A percentile compares a stretch with the other conserved stretches of the same genome.
phyloP scores from a whole-genome alignment of 2,329 filamentous ascomycete species.

The Pestalotiopsis fici region DNA sequence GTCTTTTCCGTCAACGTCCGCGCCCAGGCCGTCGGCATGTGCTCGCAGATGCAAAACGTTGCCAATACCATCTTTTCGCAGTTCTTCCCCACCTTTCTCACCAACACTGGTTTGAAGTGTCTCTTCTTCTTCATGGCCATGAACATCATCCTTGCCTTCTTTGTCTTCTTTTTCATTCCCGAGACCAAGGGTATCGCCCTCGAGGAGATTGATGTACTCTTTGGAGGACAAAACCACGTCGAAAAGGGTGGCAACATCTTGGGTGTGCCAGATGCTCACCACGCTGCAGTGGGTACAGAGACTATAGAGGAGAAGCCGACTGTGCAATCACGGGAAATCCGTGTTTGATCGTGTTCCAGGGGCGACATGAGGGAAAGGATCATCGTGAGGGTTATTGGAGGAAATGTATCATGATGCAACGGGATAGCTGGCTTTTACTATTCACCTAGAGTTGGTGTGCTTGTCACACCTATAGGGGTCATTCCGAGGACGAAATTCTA shows the following conservation, averaged over 20 bases:
- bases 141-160: conserved; percentile 48
- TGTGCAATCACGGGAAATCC: not conserved
- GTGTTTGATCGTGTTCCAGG: no score
- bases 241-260: conserved; percentile 44
- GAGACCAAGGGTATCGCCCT: conserved; percentile 52
- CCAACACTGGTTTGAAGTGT: conserved; percentile 49
- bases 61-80: conserved; percentile 70
- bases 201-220: conserved; percentile 58
- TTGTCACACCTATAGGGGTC: no score
- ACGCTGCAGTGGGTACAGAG: not conserved
- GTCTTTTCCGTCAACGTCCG: conserved; percentile 74
- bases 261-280: not conserved
- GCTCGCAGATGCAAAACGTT: conserved; percentile 60
- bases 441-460: no score
- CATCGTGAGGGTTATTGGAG: no score
- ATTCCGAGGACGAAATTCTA: not conserved
- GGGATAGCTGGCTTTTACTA: no score
- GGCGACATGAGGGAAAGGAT: no score
- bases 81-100: conserved; percentile 69
- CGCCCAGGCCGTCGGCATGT: conserved; percentile 71
- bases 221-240: conserved; percentile 57
- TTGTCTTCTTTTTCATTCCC: conserved; percentile 52
- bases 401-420: no score
- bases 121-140: conserved; percentile 42
- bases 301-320: not conserved